A percentile compares a stretch with the other conserved stretches of the same genome.
These are phyloP conservation scores for Polychaeton citri DNA, from an alignment of 2,329 filamentous ascomycete genomes.

Conservation along the genomic window DNA sequence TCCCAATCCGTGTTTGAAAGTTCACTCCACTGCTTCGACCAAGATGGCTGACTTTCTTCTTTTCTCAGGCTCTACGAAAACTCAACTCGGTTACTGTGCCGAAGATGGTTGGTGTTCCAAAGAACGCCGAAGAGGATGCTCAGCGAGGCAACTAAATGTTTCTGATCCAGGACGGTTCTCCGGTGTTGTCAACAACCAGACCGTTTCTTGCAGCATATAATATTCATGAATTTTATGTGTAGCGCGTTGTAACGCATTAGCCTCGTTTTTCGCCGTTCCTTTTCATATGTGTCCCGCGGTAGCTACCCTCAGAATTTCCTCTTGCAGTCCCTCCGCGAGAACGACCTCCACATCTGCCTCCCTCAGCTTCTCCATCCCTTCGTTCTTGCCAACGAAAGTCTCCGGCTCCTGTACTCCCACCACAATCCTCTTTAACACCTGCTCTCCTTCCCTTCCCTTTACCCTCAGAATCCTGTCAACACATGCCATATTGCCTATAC, in stretches of 20 bases:
- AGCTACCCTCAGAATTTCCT: conserved; percentile 68
- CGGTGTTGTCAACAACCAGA: too few relatives aligned
- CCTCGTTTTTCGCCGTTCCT: conserved; percentile 1
- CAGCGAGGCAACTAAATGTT: conserved; percentile 30
- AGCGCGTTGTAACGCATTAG: conserved; percentile 1
- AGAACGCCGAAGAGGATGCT: conserved; percentile 39
- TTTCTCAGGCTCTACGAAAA: conserved; percentile 37
- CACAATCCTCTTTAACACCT: conserved; percentile 62
- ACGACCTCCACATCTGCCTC: conserved; percentile 61
- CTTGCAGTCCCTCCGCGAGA: conserved; percentile 61
- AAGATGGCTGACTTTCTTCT: conserved; percentile 18
- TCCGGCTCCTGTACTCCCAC: conserved; percentile 81
- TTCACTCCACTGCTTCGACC: too few relatives aligned
- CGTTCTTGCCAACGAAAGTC: conserved; percentile 75
- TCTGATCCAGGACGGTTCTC: too few relatives aligned
- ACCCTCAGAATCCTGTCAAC: conserved; percentile 58
- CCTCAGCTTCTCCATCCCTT: conserved; percentile 56
- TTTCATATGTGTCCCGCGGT: conserved; percentile 71
- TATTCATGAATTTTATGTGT: background rate
- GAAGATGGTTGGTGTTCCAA: conserved; percentile 38
- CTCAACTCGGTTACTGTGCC: conserved; percentile 40
- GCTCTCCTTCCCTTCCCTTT: conserved; percentile 33
- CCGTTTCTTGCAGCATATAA: too few relatives aligned
- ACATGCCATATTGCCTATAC: conserved; percentile 65
- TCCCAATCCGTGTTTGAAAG: too few relatives aligned